phyloP scores from a whole-genome alignment of 495 filamentous ascomycete genomes.

The Talaromyces borbonicus region DNA sequence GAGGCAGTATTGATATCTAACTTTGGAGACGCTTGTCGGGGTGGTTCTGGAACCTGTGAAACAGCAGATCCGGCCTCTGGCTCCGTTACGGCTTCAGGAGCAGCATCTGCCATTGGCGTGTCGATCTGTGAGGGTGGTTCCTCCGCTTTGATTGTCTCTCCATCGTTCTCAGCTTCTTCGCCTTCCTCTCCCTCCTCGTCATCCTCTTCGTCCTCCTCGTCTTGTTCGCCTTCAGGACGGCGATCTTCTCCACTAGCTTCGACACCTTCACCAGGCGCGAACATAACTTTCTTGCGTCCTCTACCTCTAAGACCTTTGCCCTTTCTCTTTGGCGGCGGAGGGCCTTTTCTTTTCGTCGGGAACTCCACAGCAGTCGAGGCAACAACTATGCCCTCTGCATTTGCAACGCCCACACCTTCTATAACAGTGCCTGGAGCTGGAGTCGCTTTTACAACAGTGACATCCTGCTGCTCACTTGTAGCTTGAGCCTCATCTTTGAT shows the following conservation, averaged over 20 bases:
- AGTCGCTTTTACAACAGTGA: constrained; percentile 32
- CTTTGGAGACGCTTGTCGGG: too few species aligned
- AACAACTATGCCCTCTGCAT: constrained; percentile 52
- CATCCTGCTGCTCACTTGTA: constrained; percentile 11
- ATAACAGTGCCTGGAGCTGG: constrained; percentile 49
- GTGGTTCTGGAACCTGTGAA: too few species aligned
- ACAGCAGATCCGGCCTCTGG: too few species aligned
- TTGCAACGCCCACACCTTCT: constrained; percentile 52
- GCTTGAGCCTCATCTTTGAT: constrained; percentile 47
- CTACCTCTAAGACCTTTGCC: constrained; percentile 57
- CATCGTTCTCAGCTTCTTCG: constrained; percentile 49
- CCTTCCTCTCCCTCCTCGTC: constrained; percentile 43
- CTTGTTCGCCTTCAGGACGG: constrained; percentile 32
- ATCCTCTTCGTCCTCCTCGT: constrained; percentile 30
- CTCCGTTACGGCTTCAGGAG: neutral
- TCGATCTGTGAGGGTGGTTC: constrained; percentile 29
- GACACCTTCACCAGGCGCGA: constrained; percentile 34
- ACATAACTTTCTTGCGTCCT: constrained; percentile 55
- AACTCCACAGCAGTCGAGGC: constrained; percentile 37
- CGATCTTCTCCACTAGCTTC: constrained; percentile 20
- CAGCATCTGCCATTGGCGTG: constrained; percentile 14
- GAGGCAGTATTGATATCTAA: constrained; percentile 8
- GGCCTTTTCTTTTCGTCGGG: constrained; percentile 49
- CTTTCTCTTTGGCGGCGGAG: constrained; percentile 69
- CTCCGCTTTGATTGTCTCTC: constrained; percentile 23